Base-by-base conservation (phyloP, 139 green algal genomes). In the Coelastrella sp. region DNA sequence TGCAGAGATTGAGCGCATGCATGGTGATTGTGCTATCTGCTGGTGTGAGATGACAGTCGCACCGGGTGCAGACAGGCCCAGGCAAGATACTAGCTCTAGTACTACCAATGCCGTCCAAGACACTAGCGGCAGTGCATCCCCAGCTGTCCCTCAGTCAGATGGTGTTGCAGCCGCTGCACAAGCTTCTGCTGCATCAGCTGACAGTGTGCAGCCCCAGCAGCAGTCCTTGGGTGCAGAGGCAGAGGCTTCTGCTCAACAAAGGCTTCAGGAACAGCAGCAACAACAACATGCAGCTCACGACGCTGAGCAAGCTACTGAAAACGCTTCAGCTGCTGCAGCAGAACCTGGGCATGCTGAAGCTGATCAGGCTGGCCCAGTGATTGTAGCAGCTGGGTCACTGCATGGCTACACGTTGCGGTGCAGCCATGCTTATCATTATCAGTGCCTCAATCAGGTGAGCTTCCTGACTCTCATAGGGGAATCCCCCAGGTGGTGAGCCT, bases 1-100 rank as follows among this genome's bases (percentile, higher is more conserved):
- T 2, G 92, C 85, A 20, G 93, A 98, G 47, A 77, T 98, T 17
- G 93, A 98, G 92, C 94, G 95, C 79, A 97, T 97, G 95, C 95
- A 93, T 10, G 93, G 91, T 73, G 94, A 94, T 77, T 98, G 96
- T 74, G 95, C 96, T 7, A 96, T 98, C 73, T 98, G 96, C 91
- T 98, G 96, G 96, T 93, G 93, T 2, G 89, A 93, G 17, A 95
- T 98, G 95, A 86, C 47, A 11, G 19, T 32, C 77, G n/a, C 78
- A 82, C 80, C 32, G 58, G 66, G 19, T 68, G 56, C 7, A 20
- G 68, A 5, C 58, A 32, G 23, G 16, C 14, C 16, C 16, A 76
- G 17, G 5, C 16, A 76, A 76, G 3, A 47, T 47, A 47, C 32
- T 47, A 47, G 32, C 32, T 2, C 32, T 47, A 47, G 32, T 47